Evolutionary conservation across 139 green algal species (phyloP).

Genomic region (Micromonas pusilla): DNA sequence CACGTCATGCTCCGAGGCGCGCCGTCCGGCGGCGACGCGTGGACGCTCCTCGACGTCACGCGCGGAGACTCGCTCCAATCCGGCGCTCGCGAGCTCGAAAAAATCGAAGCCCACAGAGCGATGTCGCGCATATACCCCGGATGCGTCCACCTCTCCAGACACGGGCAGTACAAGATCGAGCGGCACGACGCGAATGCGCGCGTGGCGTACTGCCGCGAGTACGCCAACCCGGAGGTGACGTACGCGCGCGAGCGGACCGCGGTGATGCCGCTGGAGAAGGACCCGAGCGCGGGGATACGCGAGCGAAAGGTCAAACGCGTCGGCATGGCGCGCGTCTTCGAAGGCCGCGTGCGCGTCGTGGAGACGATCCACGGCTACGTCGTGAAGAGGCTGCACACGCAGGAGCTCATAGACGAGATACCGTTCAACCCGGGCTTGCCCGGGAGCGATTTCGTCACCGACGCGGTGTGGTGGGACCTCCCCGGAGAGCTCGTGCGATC

Average conservation of each 20-base stretch:
- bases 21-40: background rate
- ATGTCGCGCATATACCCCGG: slow-evolving; percentile 15
- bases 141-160: background rate
- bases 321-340: background rate
- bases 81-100: background rate
- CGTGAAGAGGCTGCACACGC: background rate
- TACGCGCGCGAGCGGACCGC: background rate
- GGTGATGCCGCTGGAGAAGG: background rate
- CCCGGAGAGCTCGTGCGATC: background rate
- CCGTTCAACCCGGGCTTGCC: background rate
- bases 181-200: background rate
- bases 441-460: background rate
- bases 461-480: slow-evolving; percentile 9
- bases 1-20: slow-evolving; percentile 6
- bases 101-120: background rate
- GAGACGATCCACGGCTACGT: background rate
- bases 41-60: background rate
- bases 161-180: background rate
- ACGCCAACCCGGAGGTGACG: background rate
- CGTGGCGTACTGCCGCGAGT: background rate
- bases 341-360: background rate
- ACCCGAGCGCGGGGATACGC: background rate
- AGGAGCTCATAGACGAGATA: background rate
- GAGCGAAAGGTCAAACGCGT: background rate
- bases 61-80: too few relatives aligned